A percentile compares a stretch with the other conserved stretches of the same genome.
phyloP scores from a whole-genome alignment of 768 basidiomycete genomes.

The Serendipita sp. region DNA sequence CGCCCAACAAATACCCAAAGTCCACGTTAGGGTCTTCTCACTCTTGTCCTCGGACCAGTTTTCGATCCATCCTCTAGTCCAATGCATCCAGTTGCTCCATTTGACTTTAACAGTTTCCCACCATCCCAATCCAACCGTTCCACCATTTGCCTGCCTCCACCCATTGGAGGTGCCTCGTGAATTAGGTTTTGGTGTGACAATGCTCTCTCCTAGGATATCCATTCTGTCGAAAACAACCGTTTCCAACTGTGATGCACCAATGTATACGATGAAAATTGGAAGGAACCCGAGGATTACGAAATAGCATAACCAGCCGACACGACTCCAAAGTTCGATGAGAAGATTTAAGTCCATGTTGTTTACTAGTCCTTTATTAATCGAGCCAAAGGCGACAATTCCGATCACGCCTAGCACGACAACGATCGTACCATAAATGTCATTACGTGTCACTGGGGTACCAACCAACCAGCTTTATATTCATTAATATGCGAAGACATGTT shows the following conservation, averaged over 20 bases:
- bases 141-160: background rate
- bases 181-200: constrained; percentile 10
- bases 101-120: constrained; percentile 21
- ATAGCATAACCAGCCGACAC: constrained; percentile 79
- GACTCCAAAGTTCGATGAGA: constrained; percentile 70
- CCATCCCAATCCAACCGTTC: constrained; percentile 14
- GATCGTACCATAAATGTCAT: constrained; percentile 73
- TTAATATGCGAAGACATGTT: constrained; percentile 5
- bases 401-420: constrained; percentile 71
- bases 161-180: background rate
- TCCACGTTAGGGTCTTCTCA: constrained; percentile 78
- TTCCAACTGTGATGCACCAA: constrained; percentile 57
- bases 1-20: constrained; percentile 86
- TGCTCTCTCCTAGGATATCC: constrained; percentile 48
- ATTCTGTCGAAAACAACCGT: constrained; percentile 50
- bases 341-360: constrained; percentile 56
- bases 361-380: constrained; percentile 64
- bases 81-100: constrained; percentile 33
- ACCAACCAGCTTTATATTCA: constrained; percentile 40
- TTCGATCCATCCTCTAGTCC: constrained; percentile 50
- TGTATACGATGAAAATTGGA: constrained; percentile 45
- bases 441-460: constrained; percentile 67
- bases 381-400: constrained; percentile 76
- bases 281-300: constrained; percentile 59
- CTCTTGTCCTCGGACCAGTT: constrained; percentile 60